Evolutionary conservation across 208 protist genomes (phyloP).

Genomic region (Novymonas esmeraldas): DNA sequence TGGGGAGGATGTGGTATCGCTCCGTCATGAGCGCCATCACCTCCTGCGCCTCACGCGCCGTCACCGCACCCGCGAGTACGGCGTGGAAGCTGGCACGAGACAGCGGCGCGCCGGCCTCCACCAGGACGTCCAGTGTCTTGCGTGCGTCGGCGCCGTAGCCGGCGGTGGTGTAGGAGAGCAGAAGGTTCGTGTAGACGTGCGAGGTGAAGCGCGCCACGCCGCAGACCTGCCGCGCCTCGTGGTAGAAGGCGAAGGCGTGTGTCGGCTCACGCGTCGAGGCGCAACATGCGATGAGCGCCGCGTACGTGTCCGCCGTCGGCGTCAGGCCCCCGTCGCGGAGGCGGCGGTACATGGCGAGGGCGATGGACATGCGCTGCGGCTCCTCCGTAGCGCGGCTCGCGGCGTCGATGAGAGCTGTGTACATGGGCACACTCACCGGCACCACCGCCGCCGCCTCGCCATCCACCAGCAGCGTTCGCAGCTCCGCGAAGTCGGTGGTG

Average conservation of each 20-base stretch:
- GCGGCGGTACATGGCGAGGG: constrained; percentile 81
- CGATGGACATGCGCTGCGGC: constrained; percentile 63
- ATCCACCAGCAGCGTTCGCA: constrained; percentile 61
- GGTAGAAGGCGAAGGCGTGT: constrained; percentile 86
- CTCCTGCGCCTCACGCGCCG: constrained; percentile 73
- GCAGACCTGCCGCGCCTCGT: constrained; percentile 68
- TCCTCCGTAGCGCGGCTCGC: constrained; percentile 59
- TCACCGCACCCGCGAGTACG: constrained; percentile 57
- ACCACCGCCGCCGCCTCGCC: constrained; percentile 58
- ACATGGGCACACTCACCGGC: constrained; percentile 71
- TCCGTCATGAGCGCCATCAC: constrained; percentile 70
- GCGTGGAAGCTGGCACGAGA: constrained; percentile 77
- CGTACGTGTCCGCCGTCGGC: constrained; percentile 68
- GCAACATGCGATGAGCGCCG: constrained; percentile 78
- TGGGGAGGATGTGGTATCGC: constrained; percentile 63
- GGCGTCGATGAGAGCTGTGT: constrained; percentile 78
- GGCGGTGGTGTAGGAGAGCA: constrained; percentile 64
- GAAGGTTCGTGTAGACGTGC: constrained; percentile 75
- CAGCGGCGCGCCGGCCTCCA: constrained; percentile 81
- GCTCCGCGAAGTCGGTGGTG: constrained; percentile 55
- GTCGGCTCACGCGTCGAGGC: constrained; percentile 69
- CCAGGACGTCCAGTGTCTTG: constrained; percentile 72
- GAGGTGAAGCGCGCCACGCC: constrained; percentile 51
- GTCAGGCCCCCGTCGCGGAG: constrained; percentile 61
- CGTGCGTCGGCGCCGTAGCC: constrained; percentile 75